Evolutionary conservation across 2,329 filamentous ascomycete genomes (phyloP), one percentile per base, ranked within the genome.

Genomic region (Blumeria hordei): DNA sequence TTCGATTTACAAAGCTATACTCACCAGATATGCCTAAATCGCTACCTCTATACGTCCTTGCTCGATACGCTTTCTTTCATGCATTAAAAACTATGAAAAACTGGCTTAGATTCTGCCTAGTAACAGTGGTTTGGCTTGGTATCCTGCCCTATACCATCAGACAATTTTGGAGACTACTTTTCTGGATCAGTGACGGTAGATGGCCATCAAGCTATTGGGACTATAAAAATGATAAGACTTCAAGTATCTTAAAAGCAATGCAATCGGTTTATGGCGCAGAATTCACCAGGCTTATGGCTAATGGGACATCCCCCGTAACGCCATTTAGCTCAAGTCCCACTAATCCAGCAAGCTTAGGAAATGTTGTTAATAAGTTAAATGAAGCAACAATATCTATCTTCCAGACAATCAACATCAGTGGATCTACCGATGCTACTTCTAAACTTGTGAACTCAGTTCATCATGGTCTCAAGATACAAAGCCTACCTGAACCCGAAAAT

Each of bases 1-100:
- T 96, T 66, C 85, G 88, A 58, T 98, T 98, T 72, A 98, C 92
- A 54, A 98, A 98, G 69, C 77, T 98, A 41, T 98, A 98, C 71
- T 81, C 88, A 58, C 87, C 88, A 3, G 78, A 88, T 64, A 98
- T 98, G 92, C 93, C 92, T 1, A 77, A 78, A 59, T 79, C 77
- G 11, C 75, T 98, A 12, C 92, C 93, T 0, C 75, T 81, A 43
- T 76, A 82, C 51, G 74, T 98, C 58, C 95, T 98, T 63, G 61
- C 88, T 55, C 80, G 80, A 59, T 85, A 93, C 68, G 79, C 90
- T 62, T 70, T 78, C 55, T 74, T 85, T 51, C 90, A 94, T 66
- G 69, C 82, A 11, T 65, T 84, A 56, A 78, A 77, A 56, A 85
- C 85, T 60, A 60, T 90, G 37, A 65, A 88, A 32, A 81, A 83